Percentiles rank a stretch among this genome's conserved stretches.
These are phyloP conservation scores for Trypanosoma scelopori DNA, from an alignment of 208 protist species.

Conservation along the genomic window DNA sequence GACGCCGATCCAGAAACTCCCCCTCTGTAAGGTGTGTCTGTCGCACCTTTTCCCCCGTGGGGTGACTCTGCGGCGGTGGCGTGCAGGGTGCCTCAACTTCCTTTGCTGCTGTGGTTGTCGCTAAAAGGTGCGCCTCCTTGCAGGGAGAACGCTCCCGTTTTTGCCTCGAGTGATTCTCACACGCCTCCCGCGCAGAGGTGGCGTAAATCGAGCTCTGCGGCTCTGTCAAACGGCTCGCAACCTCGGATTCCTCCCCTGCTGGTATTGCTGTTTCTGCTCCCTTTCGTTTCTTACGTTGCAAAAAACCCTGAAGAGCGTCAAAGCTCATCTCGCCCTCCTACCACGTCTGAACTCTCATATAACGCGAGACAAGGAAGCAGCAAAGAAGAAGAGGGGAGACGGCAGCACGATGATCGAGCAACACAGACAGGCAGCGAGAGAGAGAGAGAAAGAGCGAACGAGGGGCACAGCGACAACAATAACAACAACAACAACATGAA, in stretches of 20 bases:
- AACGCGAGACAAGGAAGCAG: constrained; percentile 7
- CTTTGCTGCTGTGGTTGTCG: not conserved
- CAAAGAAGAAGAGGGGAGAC: not conserved
- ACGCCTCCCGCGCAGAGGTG: constrained; percentile 14
- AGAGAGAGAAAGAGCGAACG: constrained; percentile 4
- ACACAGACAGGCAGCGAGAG: not conserved
- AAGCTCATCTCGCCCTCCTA: constrained; percentile 23
- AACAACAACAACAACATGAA: constrained; percentile 8
- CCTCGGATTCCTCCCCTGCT: not conserved
- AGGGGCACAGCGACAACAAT: too few relatives aligned
- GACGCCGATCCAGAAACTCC: constrained; percentile 12
- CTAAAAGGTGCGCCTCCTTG: not conserved
- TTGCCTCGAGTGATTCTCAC: constrained; percentile 11
- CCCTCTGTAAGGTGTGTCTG: constrained; percentile 8
- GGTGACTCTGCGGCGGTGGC: not conserved
- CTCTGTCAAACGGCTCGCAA: not conserved
- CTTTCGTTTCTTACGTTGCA: constrained; percentile 23
- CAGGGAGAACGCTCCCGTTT: constrained; percentile 19
- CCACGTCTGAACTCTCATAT: not conserved
- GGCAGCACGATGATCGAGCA: not conserved
- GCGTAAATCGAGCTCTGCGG: constrained; percentile 9
- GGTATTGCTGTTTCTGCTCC: not conserved
- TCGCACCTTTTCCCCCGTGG: not conserved
- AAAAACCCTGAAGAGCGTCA: constrained; percentile 20
- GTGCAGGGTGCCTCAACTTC: not conserved